Percentiles rank a stretch among this genome's conserved stretches.
phyloP scores from a whole-genome alignment of 352 stramenopile genomes.

The Phytophthora litchii region DNA sequence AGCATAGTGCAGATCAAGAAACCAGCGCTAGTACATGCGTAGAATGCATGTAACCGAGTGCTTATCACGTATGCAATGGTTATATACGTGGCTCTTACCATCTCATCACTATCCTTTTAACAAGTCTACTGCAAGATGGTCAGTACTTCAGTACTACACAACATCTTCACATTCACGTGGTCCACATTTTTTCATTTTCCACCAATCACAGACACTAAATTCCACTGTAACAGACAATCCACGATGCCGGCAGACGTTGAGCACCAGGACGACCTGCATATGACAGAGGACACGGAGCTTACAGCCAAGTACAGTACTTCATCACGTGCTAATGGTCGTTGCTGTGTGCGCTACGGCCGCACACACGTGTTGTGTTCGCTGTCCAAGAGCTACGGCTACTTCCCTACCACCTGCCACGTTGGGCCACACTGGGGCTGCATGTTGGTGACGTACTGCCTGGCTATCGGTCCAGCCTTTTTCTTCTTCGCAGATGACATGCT shows the following conservation, averaged over 20 bases:
- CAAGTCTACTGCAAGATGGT: no score
- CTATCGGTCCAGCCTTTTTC: constrained; percentile 57
- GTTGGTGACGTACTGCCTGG: constrained; percentile 76
- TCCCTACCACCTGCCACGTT: constrained; percentile 68
- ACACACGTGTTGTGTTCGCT: constrained; percentile 69
- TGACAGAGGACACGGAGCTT: constrained; percentile 21
- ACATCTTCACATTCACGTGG: neutral
- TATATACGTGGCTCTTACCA: constrained; percentile 29
- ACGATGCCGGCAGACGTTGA: constrained; percentile 16
- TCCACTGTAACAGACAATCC: constrained; percentile 9
- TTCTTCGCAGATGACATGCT: constrained; percentile 56
- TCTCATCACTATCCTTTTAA: neutral
- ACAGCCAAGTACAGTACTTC: constrained; percentile 31
- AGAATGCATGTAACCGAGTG: constrained; percentile 9
- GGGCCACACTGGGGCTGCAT: constrained; percentile 77
- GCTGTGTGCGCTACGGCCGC: constrained; percentile 59
- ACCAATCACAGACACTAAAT: neutral
- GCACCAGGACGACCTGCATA: constrained; percentile 17
- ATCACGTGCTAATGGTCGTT: constrained; percentile 15
- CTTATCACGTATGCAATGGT: constrained; percentile 34
- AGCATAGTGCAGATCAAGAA: constrained; percentile 18
- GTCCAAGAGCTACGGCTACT: constrained; percentile 50
- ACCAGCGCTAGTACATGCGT: neutral
- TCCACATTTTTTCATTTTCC: neutral
- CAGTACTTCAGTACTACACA: no score